phyloP scores from a whole-genome alignment of 2,329 filamentous ascomycete species.

The Polychaeton citri region DNA sequence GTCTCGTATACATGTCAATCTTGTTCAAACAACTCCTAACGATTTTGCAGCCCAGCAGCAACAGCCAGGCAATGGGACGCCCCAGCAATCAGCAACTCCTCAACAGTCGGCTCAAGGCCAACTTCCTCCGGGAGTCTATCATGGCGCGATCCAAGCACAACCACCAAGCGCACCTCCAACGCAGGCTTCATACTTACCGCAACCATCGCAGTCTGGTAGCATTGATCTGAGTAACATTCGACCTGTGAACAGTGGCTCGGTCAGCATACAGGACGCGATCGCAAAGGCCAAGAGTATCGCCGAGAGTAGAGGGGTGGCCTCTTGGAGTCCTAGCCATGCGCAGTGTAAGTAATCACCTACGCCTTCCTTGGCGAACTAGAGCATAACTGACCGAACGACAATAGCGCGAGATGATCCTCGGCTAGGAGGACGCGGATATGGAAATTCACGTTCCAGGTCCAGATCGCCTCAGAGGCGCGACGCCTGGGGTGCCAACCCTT shows the following conservation, averaged over 20 bases:
- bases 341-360: background rate
- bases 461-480: slow-evolving; percentile 57
- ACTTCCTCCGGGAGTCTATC: slow-evolving; percentile 19
- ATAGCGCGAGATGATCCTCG: slow-evolving; percentile 29
- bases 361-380: background rate
- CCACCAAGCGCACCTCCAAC: slow-evolving; percentile 18
- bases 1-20: background rate
- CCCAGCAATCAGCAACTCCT: slow-evolving; percentile 30
- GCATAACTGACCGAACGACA: background rate
- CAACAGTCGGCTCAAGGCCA: slow-evolving; percentile 26
- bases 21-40: background rate
- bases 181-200: slow-evolving; percentile 36
- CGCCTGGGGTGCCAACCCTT: slow-evolving; percentile 55
- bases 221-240: slow-evolving; percentile 70
- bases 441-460: slow-evolving; percentile 51
- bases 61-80: slow-evolving; percentile 22
- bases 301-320: slow-evolving; percentile 57
- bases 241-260: slow-evolving; percentile 64
- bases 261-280: slow-evolving; percentile 73
- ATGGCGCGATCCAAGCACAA: slow-evolving; percentile 21
- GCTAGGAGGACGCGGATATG: slow-evolving; percentile 44
- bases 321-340: slow-evolving; percentile 13
- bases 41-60: slow-evolving; percentile 19
- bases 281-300: slow-evolving; percentile 74
- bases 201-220: slow-evolving; percentile 59